Evolutionary conservation across 176 grass and related monocot genomes (phyloP).

Genomic region (Phoenix roebelenii): DNA sequence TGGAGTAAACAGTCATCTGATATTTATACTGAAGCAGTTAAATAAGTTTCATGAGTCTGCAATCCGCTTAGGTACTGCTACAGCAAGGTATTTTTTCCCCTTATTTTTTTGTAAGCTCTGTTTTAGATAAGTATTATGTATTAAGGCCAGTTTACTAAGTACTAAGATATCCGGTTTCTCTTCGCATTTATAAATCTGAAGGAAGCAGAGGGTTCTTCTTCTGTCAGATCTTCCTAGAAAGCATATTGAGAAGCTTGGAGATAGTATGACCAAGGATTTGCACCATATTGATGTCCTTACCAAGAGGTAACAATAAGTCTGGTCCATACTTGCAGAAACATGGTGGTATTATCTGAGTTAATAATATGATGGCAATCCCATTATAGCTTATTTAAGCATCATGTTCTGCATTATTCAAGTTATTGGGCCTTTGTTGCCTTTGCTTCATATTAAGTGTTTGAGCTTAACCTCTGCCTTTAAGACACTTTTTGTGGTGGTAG

Average conservation of each 20-base stretch:
- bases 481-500: no score
- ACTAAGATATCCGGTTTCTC: no score
- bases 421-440: no score
- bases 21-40: constrained; percentile 76
- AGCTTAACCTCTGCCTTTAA: no score
- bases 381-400: no score
- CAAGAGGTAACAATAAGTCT: constrained; percentile 52
- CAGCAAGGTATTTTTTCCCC: constrained; percentile 47
- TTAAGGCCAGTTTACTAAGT: no score
- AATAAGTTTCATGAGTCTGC: constrained; percentile 94
- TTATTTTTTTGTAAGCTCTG: neutral
- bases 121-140: constrained; percentile 26
- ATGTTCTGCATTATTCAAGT: no score
- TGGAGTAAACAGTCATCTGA: constrained; percentile 85
- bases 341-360: no score
- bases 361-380: no score
- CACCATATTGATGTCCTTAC: constrained; percentile 76
- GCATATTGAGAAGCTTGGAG: constrained; percentile 77
- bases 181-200: constrained; percentile 22
- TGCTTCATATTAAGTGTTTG: no score
- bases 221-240: constrained; percentile 92
- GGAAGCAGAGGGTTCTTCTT: constrained; percentile 97
- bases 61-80: constrained; percentile 80
- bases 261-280: constrained; percentile 78
- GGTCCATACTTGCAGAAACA: no score